Evolutionary conservation across 1,284 basidiomycete genomes (phyloP).

Genomic region (Grifola frondosa): DNA sequence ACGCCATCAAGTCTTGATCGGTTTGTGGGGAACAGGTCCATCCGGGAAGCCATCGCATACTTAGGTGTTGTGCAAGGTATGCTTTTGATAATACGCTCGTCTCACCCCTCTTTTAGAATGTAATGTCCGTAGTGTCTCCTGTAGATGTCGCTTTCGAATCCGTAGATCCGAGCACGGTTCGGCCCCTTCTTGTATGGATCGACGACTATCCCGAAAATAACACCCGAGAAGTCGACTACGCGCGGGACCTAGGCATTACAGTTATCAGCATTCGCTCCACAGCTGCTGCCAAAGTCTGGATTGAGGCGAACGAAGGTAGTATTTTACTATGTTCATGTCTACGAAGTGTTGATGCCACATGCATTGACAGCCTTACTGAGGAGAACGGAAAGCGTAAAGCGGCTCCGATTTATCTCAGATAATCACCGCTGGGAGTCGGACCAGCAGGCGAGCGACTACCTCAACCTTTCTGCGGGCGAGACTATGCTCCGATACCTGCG

Average conservation of each 20-base stretch:
- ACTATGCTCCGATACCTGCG: conserved; percentile 17
- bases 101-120: background rate
- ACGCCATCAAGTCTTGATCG: conserved; percentile 7
- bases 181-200: conserved; percentile 13
- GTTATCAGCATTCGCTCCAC: conserved; percentile 11
- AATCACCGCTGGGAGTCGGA: conserved; percentile 10
- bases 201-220: conserved; percentile 12
- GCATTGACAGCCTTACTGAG: conserved; percentile 3
- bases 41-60: background rate
- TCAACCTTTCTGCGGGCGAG: conserved; percentile 16
- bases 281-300: conserved; percentile 13
- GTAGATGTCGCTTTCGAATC: no score
- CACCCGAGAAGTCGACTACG: conserved; percentile 1
- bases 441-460: background rate
- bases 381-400: conserved; percentile 1
- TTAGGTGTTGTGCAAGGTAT: background rate
- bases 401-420: conserved; percentile 16
- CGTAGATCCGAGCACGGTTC: background rate
- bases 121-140: no score
- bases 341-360: no score
- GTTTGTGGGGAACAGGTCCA: conserved; percentile 3
- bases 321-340: background rate
- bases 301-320: conserved; percentile 13
- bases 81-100: background rate
- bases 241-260: conserved; percentile 4